Evolutionary conservation across 768 basidiomycete genomes (phyloP).

Genomic region (Udeniomyces megalosporus): DNA sequence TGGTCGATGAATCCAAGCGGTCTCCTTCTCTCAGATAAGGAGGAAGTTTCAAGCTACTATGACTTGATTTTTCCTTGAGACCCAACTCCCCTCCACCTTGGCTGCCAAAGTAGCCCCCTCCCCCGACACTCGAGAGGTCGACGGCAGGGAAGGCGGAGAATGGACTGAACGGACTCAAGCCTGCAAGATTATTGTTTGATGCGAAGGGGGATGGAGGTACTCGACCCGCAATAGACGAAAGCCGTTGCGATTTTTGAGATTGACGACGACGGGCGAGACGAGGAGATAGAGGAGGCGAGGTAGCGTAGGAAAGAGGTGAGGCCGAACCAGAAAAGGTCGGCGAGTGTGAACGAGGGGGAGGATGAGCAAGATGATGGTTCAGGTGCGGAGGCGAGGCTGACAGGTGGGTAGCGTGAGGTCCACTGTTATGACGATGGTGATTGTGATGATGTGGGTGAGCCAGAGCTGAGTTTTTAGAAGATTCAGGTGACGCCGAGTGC

Average conservation of each 20-base stretch:
- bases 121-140: background rate
- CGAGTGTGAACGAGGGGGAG: slow-evolving; percentile 17
- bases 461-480: background rate
- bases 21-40: slow-evolving; percentile 2
- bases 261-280: slow-evolving; percentile 15
- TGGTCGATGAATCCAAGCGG: background rate
- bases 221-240: slow-evolving; percentile 5
- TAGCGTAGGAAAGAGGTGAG: slow-evolving; percentile 5
- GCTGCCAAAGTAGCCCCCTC: background rate
- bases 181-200: background rate
- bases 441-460: slow-evolving; percentile 1
- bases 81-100: too few species aligned
- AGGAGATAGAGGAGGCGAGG: slow-evolving; percentile 19
- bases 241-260: slow-evolving; percentile 10
- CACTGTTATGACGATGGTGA: background rate
- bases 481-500: background rate
- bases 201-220: slow-evolving; percentile 6
- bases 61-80: too few species aligned
- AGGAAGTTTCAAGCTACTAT: background rate
- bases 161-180: background rate
- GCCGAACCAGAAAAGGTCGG: slow-evolving; percentile 19
- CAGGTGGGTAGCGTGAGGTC: background rate
- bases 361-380: background rate
- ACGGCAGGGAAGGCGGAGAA: slow-evolving; percentile 8
- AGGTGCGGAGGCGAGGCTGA: background rate